Conservation (phyloP, 108 stramenopile species). For the Asterionellopsis glacialis region DNA sequence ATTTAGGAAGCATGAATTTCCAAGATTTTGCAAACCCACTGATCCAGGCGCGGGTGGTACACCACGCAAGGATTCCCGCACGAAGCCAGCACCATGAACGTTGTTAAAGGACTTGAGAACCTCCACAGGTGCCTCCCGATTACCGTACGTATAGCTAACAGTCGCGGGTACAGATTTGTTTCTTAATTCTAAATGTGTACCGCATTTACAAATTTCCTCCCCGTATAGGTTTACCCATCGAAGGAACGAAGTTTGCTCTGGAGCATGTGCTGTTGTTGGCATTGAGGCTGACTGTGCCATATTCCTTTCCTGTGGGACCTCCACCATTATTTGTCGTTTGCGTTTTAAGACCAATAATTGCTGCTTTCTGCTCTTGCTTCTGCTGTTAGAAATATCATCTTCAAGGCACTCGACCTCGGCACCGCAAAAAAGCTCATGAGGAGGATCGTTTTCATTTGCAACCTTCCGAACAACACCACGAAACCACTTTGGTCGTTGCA, state of each 20-base stretch:
- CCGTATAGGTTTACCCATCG: slow-evolving; percentile 81
- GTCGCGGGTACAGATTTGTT: slow-evolving; percentile 38
- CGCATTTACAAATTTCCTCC: slow-evolving; percentile 68
- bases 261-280: slow-evolving; percentile 5
- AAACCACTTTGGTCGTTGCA: slow-evolving; percentile 69
- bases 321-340: slow-evolving; percentile 58
- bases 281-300: slow-evolving; percentile 1
- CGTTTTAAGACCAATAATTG: slow-evolving; percentile 49
- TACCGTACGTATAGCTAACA: slow-evolving; percentile 56
- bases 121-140: slow-evolving; percentile 58
- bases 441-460: slow-evolving; percentile 29
- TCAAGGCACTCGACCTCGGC: slow-evolving; percentile 51
- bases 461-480: slow-evolving; percentile 49
- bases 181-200: slow-evolving; percentile 51
- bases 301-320: slow-evolving; percentile 55
- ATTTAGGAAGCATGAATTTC: slow-evolving; percentile 98
- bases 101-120: slow-evolving; percentile 66
- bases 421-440: slow-evolving; percentile 38
- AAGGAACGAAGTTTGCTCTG: slow-evolving; percentile 45
- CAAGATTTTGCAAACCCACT: slow-evolving; percentile 95
- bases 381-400: background rate
- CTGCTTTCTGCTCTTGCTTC: slow-evolving; percentile 12
- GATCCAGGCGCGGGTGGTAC: slow-evolving; percentile 75
- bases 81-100: slow-evolving; percentile 68
- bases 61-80: slow-evolving; percentile 74